Evolutionary conservation across 306 rosid genomes (phyloP).

Genomic region (Castanea crenata): DNA sequence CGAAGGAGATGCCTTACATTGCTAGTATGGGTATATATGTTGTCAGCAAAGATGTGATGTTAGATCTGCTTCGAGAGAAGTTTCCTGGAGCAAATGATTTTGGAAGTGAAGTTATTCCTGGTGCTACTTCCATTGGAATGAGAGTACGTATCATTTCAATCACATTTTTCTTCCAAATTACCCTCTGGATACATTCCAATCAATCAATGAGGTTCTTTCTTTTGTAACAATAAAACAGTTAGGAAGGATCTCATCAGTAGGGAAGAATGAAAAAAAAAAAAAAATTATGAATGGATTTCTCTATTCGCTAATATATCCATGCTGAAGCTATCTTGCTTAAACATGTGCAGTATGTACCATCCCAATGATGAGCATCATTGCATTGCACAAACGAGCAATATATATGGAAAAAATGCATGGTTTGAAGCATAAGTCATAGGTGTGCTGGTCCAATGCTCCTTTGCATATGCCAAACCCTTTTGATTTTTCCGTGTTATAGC

Average conservation of each 20-base stretch:
- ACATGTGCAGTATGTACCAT: neutral
- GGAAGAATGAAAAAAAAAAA: neutral
- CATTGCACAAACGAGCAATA: too few species aligned
- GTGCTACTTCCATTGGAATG: constrained; percentile 89
- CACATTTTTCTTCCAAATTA: neutral
- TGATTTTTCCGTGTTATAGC: neutral
- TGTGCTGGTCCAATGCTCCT: neutral
- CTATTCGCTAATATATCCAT: neutral
- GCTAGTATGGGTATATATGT: constrained; percentile 99
- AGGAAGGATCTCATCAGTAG: too few species aligned
- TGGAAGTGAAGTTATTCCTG: constrained; percentile 99
- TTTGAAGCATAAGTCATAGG: neutral
- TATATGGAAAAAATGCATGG: neutral
- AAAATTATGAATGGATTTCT: too few species aligned
- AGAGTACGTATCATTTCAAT: constrained; percentile 55
- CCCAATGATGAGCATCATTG: neutral
- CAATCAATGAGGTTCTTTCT: too few species aligned
- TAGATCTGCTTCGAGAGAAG: constrained; percentile 69
- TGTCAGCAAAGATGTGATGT: constrained; percentile 87
- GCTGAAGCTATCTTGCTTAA: neutral
- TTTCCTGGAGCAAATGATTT: constrained; percentile 98
- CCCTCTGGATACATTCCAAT: too few species aligned
- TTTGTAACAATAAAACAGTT: too few species aligned
- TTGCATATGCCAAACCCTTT: neutral
- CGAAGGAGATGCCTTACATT: constrained; percentile 91